These are phyloP conservation scores for Candida vaughaniae DNA, from an alignment of 805 yeast species.

Conservation along the genomic window DNA sequence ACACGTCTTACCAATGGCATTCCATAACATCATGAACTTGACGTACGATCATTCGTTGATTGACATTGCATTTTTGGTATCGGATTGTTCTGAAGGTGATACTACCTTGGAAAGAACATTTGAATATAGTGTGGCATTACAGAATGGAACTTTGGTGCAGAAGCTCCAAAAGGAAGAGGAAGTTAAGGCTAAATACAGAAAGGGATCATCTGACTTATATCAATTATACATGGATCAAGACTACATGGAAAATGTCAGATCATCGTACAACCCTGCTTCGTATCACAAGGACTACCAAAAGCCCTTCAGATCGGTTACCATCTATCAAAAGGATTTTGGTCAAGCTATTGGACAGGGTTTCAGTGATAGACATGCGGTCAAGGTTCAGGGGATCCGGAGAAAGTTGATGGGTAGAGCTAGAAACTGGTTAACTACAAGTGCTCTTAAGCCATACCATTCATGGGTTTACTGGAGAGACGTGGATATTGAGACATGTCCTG, in stretches of 20 bases:
- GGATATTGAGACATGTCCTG: constrained; percentile 81
- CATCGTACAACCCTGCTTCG: constrained; percentile 56
- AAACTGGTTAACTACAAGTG: constrained; percentile 75
- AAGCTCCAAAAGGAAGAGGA: constrained; percentile 45
- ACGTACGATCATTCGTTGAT: constrained; percentile 80
- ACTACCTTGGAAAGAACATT: constrained; percentile 63
- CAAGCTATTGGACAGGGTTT: constrained; percentile 85
- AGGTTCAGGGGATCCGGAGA: constrained; percentile 81
- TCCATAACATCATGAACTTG: constrained; percentile 80
- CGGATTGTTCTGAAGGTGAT: constrained; percentile 74
- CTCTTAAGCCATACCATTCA: constrained; percentile 78
- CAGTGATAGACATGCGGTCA: constrained; percentile 78
- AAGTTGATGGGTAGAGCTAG: constrained; percentile 86
- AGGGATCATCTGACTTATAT: constrained; percentile 63
- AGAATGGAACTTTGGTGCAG: constrained; percentile 61
- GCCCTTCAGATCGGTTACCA: constrained; percentile 77
- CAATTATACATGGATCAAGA: constrained; percentile 65
- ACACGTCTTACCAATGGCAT: constrained; percentile 74
- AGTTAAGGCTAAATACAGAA: constrained; percentile 22
- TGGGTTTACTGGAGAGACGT: constrained; percentile 94
- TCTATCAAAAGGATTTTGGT: constrained; percentile 81
- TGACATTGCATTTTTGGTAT: constrained; percentile 77
- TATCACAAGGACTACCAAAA: constrained; percentile 59
- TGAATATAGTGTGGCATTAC: constrained; percentile 65
- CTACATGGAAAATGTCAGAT: constrained; percentile 55